These are phyloP conservation scores for Ceratorhiza oryzae-sativae DNA, from an alignment of 1,284 basidiomycete genomes.

Conservation along the genomic window DNA sequence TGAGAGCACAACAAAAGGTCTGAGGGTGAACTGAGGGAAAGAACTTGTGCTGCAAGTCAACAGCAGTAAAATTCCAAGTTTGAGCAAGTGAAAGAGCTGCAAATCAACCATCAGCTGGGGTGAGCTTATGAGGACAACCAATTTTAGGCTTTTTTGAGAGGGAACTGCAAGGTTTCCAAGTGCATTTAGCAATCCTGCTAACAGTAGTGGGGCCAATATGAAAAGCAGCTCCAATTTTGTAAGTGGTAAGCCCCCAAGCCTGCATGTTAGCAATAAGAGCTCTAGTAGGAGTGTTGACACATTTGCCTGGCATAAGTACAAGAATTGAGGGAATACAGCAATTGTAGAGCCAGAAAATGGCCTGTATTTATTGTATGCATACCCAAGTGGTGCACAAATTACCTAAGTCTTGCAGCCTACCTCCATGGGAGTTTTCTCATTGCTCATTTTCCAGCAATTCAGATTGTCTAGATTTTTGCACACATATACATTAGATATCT, in stretches of 20 bases:
- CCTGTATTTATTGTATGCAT: too few relatives aligned
- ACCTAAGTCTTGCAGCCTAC: too few relatives aligned
- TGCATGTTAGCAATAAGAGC: neutral
- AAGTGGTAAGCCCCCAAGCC: conserved; percentile 6
- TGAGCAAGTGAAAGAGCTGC: neutral
- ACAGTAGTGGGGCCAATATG: conserved; percentile 11
- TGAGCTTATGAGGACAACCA: too few relatives aligned
- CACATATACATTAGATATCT: too few relatives aligned
- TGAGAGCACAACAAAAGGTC: neutral
- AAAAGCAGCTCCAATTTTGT: conserved; percentile 1
- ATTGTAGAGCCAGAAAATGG: too few relatives aligned
- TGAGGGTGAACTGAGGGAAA: neutral
- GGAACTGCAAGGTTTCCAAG: neutral
- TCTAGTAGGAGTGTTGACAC: neutral
- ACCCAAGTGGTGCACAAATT: too few relatives aligned
- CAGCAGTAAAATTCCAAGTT: neutral
- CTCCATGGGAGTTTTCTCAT: too few relatives aligned
- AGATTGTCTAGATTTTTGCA: too few relatives aligned
- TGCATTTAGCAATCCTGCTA: neutral
- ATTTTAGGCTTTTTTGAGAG: neutral
- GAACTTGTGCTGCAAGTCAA: conserved; percentile 12
- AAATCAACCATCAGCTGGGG: too few relatives aligned
- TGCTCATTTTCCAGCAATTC: too few relatives aligned
- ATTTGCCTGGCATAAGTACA: too few relatives aligned
- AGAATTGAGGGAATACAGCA: too few relatives aligned